Evolutionary conservation across 2,329 filamentous ascomycete genomes (phyloP), one percentile per base, ranked within the genome.

Genomic region (Ramichloridium luteum): DNA sequence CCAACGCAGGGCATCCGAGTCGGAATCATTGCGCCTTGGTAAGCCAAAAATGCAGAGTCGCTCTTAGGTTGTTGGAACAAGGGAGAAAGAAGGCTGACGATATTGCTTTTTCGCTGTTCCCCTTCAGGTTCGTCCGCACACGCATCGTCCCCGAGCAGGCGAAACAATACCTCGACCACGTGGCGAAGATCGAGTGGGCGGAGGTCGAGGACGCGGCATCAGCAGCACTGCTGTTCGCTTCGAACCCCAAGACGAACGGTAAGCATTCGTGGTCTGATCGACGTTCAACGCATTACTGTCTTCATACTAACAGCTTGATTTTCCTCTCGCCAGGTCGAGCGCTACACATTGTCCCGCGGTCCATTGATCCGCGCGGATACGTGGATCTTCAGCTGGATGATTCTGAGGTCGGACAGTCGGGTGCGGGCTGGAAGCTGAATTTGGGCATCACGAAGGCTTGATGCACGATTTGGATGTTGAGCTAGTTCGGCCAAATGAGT

Each of bases 1-100:
- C 57, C 53, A 37, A 53, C 58, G 37, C 59, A 67, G 32, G 53
- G 52, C 5, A 62, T 67, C 22, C 51, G 66, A 1, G 60, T 68
- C 27, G 64, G 62, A 32, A 58, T 65, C 9, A 39, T 50, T 11
- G 44, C 47, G 10, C 48, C 48, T 28, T 50, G 44, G 43, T 49
- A 25, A 8, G 39, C 33, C 12, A 26, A 13, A 9, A 20, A n/a
- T n/a, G n/a, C n/a, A n/a, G n/a, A n/a, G n/a, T n/a, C n/a, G n/a
- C n/a, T n/a, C n/a, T n/a, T n/a, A 3, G 2, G 4, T 16, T 10
- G 2, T 9, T 6, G 5, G 2, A 5, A 12, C 2, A 13, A 15
- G 1, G 6, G n/a, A n/a, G 3, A 8, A 13, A 2, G 8, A 16
- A 12, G 13, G 15, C 32, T 40, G 30, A 40, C 13, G 4, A 11